Conservation (phyloP, 805 yeast genomes). For the Candida khao-thaluensis region DNA sequence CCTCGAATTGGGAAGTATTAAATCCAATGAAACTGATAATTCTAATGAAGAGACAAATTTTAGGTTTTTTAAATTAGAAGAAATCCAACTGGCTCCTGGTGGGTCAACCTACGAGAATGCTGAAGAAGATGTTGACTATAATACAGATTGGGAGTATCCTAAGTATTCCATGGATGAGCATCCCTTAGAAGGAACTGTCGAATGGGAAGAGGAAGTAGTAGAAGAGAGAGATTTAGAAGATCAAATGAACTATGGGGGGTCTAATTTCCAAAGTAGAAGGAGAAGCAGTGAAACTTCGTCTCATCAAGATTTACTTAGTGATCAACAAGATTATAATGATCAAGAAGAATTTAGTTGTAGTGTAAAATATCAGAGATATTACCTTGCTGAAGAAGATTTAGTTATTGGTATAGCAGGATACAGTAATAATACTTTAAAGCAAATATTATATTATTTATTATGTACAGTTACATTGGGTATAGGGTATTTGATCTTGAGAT, state of each 20-base stretch:
- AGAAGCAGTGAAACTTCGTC: constrained; percentile 11
- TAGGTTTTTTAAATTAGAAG: constrained; percentile 78
- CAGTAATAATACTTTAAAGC: constrained; percentile 48
- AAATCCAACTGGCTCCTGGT: constrained; percentile 85
- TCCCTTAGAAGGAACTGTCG: constrained; percentile 6
- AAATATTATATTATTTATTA: constrained; percentile 48
- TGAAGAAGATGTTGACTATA: constrained; percentile 61
- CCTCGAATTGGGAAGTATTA: constrained; percentile 32
- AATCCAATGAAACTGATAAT: constrained; percentile 34
- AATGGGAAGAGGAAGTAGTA: constrained; percentile 10
- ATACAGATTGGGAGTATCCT: constrained; percentile 70
- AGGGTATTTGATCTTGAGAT: constrained; percentile 68
- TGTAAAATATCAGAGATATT: constrained; percentile 68
- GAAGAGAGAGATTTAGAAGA: constrained; percentile 8
- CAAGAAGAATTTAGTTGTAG: constrained; percentile 18
- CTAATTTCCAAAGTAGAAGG: constrained; percentile 16
- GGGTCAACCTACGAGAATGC: constrained; percentile 70
- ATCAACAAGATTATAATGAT: constrained; percentile 10
- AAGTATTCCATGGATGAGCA: constrained; percentile 43
- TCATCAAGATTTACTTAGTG: constrained; percentile 17
- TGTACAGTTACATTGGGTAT: constrained; percentile 68
- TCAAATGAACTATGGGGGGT: constrained; percentile 11
- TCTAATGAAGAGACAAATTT: constrained; percentile 49
- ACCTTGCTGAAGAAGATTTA: constrained; percentile 92
- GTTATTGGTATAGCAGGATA: constrained; percentile 95